phyloP scores from a whole-genome alignment of 495 filamentous ascomycete species.

The Diplogelasinospora grovesii region DNA sequence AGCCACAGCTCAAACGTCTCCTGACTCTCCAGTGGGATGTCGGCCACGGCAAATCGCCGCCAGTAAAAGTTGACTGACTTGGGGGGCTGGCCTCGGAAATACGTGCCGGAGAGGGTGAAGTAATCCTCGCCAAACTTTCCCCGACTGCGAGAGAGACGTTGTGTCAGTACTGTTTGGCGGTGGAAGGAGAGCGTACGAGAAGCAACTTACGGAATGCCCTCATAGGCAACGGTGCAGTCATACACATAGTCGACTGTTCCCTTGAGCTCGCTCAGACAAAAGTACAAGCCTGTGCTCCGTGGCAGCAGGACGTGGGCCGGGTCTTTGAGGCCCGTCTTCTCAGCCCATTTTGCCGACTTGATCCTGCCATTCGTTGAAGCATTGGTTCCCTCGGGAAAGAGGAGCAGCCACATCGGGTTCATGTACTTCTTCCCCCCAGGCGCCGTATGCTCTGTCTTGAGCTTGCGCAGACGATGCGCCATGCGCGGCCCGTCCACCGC shows the following conservation, averaged over 20 bases:
- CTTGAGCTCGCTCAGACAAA: constrained; percentile 65
- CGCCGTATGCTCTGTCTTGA: constrained; percentile 49
- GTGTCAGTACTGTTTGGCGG: not conserved
- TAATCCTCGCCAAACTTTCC: constrained; percentile 68
- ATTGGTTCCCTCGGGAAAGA: constrained; percentile 84
- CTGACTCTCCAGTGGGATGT: constrained; percentile 59
- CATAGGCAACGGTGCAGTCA: constrained; percentile 81
- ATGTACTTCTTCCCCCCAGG: constrained; percentile 47
- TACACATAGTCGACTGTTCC: constrained; percentile 73
- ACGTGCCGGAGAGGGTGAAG: constrained; percentile 66
- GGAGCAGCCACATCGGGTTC: constrained; percentile 79
- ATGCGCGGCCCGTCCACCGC: constrained; percentile 66
- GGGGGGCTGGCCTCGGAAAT: constrained; percentile 69
- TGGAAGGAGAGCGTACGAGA: not conserved
- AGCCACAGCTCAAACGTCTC: constrained; percentile 69
- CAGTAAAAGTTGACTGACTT: constrained; percentile 84
- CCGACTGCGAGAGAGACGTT: constrained; percentile 36
- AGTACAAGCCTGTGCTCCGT: constrained; percentile 67
- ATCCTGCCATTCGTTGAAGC: constrained; percentile 56
- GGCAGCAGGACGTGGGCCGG: constrained; percentile 63
- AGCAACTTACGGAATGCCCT: constrained; percentile 62
- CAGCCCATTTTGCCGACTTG: constrained; percentile 60
- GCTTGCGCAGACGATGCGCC: constrained; percentile 59
- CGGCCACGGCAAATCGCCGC: constrained; percentile 59
- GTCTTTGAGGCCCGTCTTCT: constrained; percentile 61